Conservation (phyloP, 305 asterid species). For the Rubia tinctorum region DNA sequence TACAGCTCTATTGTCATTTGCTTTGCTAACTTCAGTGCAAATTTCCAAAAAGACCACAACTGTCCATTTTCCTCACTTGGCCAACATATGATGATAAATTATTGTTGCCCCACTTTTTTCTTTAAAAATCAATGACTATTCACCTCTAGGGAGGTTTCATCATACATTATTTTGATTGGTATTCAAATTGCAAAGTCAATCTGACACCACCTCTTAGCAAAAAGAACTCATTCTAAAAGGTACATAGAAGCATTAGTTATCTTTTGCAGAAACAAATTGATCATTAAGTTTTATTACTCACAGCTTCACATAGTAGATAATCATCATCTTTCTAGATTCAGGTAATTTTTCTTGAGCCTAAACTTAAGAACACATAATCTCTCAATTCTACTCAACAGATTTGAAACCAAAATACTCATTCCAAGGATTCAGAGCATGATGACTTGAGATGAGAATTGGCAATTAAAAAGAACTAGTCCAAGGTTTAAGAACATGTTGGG, state of each 20-base stretch:
- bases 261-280: background rate
- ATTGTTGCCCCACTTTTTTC: background rate
- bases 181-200: background rate
- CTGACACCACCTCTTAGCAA: background rate
- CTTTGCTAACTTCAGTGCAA: background rate
- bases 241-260: background rate
- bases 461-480: too few relatives aligned
- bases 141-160: background rate
- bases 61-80: background rate
- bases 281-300: background rate
- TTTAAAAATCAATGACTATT: background rate
- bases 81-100: background rate
- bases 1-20: background rate
- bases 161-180: background rate
- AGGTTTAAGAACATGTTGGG: too few relatives aligned
- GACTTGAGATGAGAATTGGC: background rate
- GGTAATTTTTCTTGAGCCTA: background rate
- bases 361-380: background rate
- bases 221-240: background rate
- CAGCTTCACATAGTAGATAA: background rate
- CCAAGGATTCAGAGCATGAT: background rate
- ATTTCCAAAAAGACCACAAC: background rate
- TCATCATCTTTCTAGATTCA: too few relatives aligned
- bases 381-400: background rate
- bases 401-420: background rate